These are phyloP conservation scores for Neopestalotiopsis sp. DNA, from an alignment of 2,329 filamentous ascomycete species.

Conservation along the genomic window DNA sequence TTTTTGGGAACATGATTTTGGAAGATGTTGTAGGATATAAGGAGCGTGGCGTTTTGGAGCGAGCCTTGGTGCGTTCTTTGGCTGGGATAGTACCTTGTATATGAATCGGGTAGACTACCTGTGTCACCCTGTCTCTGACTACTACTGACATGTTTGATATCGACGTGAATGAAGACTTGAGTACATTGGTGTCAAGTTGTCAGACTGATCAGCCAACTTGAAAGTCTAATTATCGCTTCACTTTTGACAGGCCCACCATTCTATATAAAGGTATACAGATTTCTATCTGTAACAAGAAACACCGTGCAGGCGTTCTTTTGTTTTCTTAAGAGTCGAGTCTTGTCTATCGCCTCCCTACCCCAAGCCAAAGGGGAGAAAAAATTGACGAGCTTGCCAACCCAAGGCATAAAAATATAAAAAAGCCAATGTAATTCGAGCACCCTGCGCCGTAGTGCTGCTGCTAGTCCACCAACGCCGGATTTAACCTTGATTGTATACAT, in stretches of 20 bases:
- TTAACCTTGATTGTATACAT: slow-evolving; percentile 18
- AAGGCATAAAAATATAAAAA: neutral
- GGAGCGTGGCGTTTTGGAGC: slow-evolving; percentile 3
- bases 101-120: no score
- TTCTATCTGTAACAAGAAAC: neutral
- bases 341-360: slow-evolving; percentile 16
- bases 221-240: neutral
- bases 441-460: slow-evolving; percentile 2
- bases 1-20: neutral
- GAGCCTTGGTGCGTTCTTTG: neutral
- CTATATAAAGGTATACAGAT: neutral
- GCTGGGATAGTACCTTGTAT: no score
- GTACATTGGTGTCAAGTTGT: neutral
- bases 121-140: no score
- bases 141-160: no score
- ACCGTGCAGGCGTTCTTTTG: neutral
- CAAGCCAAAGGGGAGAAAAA: neutral
- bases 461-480: slow-evolving; percentile 19
- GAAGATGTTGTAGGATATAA: neutral
- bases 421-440: slow-evolving; percentile 8
- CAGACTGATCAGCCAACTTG: neutral
- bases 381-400: slow-evolving; percentile 1
- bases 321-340: slow-evolving; percentile 21
- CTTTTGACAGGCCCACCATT: neutral
- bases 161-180: no score